phyloP scores from a whole-genome alignment of 2,329 filamentous ascomycete genomes.

The Ramularia collo-cygni region DNA sequence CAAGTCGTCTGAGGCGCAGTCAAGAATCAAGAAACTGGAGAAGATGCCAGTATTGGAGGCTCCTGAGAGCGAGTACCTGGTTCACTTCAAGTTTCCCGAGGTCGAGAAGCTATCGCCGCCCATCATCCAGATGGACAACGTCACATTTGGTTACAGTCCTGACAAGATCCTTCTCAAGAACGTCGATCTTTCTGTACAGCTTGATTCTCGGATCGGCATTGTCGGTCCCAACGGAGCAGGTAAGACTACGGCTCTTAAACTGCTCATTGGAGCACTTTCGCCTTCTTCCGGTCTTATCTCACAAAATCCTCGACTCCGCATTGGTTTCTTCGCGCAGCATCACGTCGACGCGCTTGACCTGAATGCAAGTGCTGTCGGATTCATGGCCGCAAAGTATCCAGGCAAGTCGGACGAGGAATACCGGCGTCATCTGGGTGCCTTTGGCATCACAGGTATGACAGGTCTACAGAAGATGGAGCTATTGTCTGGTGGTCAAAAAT shows the following conservation, averaged over 20 bases:
- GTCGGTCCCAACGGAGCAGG: slow-evolving; percentile 98
- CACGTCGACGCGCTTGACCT: slow-evolving; percentile 95
- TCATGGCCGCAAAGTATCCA: slow-evolving; percentile 90
- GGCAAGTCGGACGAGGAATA: slow-evolving; percentile 95
- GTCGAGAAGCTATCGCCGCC: slow-evolving; percentile 96
- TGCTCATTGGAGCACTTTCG: slow-evolving; percentile 81
- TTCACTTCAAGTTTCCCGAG: slow-evolving; percentile 95
- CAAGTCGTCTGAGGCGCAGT: slow-evolving; percentile 97
- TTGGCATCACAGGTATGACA: slow-evolving; percentile 82
- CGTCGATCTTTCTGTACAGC: slow-evolving; percentile 92
- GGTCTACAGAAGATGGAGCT: slow-evolving; percentile 93
- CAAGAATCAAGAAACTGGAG: slow-evolving; percentile 97
- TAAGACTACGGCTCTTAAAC: slow-evolving; percentile 96
- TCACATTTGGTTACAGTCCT: slow-evolving; percentile 78
- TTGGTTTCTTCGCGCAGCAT: slow-evolving; percentile 97
- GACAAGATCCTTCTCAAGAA: slow-evolving; percentile 76
- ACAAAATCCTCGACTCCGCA: slow-evolving; percentile 76
- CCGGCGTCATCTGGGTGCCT: slow-evolving; percentile 84
- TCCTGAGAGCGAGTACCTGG: slow-evolving; percentile 89
- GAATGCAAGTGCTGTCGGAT: slow-evolving; percentile 79
- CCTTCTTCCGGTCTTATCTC: slow-evolving; percentile 77
- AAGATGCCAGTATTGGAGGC: slow-evolving; percentile 88
- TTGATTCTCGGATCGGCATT: slow-evolving; percentile 96
- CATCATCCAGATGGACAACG: slow-evolving; percentile 93
- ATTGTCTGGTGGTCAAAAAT: slow-evolving; percentile 95